Evolutionary conservation across 2,329 filamentous ascomycete species (phyloP), one percentile per base, ranked within the genome.

Genomic region (Diaporthe sp.): DNA sequence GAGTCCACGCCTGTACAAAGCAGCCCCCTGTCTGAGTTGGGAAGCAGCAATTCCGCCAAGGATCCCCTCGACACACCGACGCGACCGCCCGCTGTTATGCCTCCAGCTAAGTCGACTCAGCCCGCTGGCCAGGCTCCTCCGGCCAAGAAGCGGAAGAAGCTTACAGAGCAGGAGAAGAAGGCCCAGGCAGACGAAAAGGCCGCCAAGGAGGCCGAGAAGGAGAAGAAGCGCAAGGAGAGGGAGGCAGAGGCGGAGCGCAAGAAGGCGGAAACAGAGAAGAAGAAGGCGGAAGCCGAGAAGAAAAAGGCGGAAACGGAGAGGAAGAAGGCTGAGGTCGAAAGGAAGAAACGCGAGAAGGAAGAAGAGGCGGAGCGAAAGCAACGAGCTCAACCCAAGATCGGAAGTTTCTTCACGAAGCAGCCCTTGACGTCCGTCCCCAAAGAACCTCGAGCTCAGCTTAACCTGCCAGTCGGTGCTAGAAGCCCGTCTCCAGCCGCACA

Each of bases 341-440:
- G 84, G 52, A 83, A 82, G 73, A 80, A 80, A 54, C 42, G 40
- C 3, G 74, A 88, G 57, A 82, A 81, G 64, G 86, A 88, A 78
- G 86, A 87, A 33, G 89, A 85, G 77, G 89, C 87, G 80, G 84
- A 85, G n/a, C 82, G 85, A 76, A 89, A 88, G 80, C 84, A 85
- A 22, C 83, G 85, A 19, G 86, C 82, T 70, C 89, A 87, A 81
- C 83, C 82, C 78, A 86, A 81, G 75, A 83, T 90, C 19, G 85
- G 83, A 60, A 82, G 80, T 54, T 88, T 89, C 79, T 89, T 89
- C 79, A 25, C 60, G 15, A 85, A 83, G 66, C 77, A 74, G 12
- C 77, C 80, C 25, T 81, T 84, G 10, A 79, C 77, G 28, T 22
- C 64, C 3, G 84, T 84, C 3, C 83, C 86, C 72, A 89, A 88